Conservation (phyloP, 805 yeast genomes). For the Metschnikowia sp. region DNA sequence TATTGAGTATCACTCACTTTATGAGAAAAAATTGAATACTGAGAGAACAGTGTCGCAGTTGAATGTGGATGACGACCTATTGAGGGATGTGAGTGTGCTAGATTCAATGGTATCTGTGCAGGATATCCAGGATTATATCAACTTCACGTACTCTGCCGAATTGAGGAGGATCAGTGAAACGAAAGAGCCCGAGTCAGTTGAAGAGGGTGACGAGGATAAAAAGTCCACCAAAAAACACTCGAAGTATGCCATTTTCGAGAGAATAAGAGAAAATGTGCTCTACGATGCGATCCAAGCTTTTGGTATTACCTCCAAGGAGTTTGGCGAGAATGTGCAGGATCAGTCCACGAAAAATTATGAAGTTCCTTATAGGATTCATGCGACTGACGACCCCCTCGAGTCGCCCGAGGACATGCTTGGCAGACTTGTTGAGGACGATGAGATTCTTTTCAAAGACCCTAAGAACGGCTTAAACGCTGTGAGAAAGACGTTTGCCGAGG, state of each 20-base stretch:
- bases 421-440: conserved; percentile 41
- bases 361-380: conserved; percentile 56
- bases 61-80: conserved; percentile 51
- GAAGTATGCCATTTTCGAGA: conserved; percentile 60
- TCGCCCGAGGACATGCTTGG: conserved; percentile 61
- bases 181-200: conserved; percentile 23
- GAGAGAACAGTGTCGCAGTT: conserved; percentile 53
- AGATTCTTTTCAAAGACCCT: conserved; percentile 51
- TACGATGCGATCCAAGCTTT: conserved; percentile 64
- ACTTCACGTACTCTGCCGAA: conserved; percentile 64
- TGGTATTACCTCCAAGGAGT: conserved; percentile 75
- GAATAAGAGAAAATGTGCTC: conserved; percentile 60
- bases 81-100: conserved; percentile 54
- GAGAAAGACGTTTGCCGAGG: conserved; percentile 72
- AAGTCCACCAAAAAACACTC: conserved; percentile 48
- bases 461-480: conserved; percentile 70
- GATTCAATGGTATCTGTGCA: conserved; percentile 74
- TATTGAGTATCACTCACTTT: conserved; percentile 80
- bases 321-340: conserved; percentile 75
- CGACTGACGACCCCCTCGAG: conserved; percentile 63
- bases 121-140: conserved; percentile 80
- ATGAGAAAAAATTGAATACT: conserved; percentile 67
- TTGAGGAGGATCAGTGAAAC: conserved; percentile 44
- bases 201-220: conserved; percentile 19
- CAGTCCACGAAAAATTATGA: conserved; percentile 49